A percentile compares a stretch with the other conserved stretches of the same genome.
phyloP scores from a whole-genome alignment of 106 monocot genomes.

The Dendrobium huoshanense region DNA sequence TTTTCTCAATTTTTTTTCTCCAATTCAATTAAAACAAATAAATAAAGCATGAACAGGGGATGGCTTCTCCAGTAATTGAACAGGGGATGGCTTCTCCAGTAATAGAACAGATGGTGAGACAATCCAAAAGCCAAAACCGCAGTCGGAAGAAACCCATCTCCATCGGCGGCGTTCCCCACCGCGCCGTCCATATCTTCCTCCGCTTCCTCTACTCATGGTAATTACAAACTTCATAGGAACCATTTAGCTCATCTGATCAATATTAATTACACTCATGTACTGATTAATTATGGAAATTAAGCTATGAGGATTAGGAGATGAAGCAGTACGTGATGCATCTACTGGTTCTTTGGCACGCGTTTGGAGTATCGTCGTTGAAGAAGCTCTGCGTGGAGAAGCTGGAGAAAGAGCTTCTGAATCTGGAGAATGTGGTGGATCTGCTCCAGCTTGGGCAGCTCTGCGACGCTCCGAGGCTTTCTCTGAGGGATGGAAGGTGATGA shows the following conservation, averaged over 20 bases:
- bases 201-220: constrained; percentile 46
- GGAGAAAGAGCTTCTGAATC: constrained; percentile 21
- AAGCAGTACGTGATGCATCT: constrained; percentile 31
- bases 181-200: constrained; percentile 28
- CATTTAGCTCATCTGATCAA: too few relatives aligned
- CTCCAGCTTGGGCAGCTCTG: constrained; percentile 30
- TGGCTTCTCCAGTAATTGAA: too few relatives aligned
- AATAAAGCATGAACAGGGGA: constrained; percentile 19
- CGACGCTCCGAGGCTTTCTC: constrained; percentile 26
- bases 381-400: constrained; percentile 34
- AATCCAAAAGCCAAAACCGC: constrained; percentile 10
- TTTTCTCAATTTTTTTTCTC: too few relatives aligned
- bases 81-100: constrained; percentile 36
- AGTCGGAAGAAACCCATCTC: constrained; percentile 9
- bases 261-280: too few relatives aligned
- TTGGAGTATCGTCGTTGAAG: constrained; percentile 39
- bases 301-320: constrained; percentile 44
- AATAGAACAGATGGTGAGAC: constrained; percentile 22
- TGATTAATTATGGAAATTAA: background rate
- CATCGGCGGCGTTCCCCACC: constrained; percentile 28
- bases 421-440: constrained; percentile 47
- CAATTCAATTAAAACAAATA: background rate
- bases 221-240: background rate
- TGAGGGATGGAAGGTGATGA: constrained; percentile 48
- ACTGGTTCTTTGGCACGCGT: constrained; percentile 37